Evolutionary conservation across 805 yeast species (phyloP).

Genomic region (Saccharomyces paradoxus): DNA sequence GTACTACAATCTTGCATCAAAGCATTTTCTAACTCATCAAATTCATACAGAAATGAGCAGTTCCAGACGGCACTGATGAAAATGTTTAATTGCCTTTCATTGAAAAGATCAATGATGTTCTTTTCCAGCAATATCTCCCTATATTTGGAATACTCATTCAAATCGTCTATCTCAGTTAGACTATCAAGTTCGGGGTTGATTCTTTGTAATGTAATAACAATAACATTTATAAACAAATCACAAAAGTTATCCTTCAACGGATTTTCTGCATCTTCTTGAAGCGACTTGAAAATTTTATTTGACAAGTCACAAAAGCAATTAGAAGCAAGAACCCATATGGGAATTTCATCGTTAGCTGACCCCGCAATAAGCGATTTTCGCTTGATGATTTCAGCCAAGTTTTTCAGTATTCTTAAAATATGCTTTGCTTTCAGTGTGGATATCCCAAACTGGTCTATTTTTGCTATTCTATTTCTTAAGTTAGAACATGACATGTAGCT

Average conservation of each 20-base stretch:
- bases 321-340: constrained; percentile 51
- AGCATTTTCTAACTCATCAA: constrained; percentile 45
- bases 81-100: constrained; percentile 32
- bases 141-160: constrained; percentile 37
- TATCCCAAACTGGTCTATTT: constrained; percentile 23
- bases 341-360: constrained; percentile 12
- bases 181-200: constrained; percentile 21
- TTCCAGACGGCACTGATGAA: constrained; percentile 46
- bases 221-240: constrained; percentile 27
- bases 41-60: constrained; percentile 51
- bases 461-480: constrained; percentile 33
- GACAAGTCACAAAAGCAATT: constrained; percentile 34
- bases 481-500: constrained; percentile 41
- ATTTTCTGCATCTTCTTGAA: constrained; percentile 2
- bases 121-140: constrained; percentile 37
- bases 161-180: constrained; percentile 39
- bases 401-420: constrained; percentile 38
- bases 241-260: constrained; percentile 9
- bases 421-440: constrained; percentile 39
- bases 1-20: constrained; percentile 23
- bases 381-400: constrained; percentile 46
- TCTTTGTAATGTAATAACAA: constrained; percentile 23
- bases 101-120: constrained; percentile 27
- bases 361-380: constrained; percentile 33
- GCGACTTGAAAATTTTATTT: constrained; percentile 11